These are phyloP conservation scores for Wickerhamiella kazuoi DNA, from an alignment of 805 yeast species.

Conservation along the genomic window DNA sequence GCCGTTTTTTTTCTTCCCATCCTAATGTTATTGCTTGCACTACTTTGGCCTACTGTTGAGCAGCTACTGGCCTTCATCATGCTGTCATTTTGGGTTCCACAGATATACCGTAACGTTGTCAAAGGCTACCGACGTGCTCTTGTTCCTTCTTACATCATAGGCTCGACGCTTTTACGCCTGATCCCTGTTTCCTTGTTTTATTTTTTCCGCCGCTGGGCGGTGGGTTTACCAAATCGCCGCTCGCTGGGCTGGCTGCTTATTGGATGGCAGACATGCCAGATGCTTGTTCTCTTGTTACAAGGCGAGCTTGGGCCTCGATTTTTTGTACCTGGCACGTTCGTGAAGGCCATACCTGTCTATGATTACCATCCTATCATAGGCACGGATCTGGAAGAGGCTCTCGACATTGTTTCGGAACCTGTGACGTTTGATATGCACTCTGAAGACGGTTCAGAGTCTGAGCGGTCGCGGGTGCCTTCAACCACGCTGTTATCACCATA, in stretches of 20 bases:
- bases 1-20: no score
- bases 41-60: constrained; percentile 40
- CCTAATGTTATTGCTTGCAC: constrained; percentile 59
- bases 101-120: constrained; percentile 56
- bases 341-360: constrained; percentile 51
- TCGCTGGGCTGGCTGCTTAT: constrained; percentile 29
- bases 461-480: no score
- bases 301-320: constrained; percentile 61
- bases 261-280: constrained; percentile 45
- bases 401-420: constrained; percentile 3
- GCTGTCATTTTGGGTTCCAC: constrained; percentile 79
- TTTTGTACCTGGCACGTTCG: constrained; percentile 53
- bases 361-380: constrained; percentile 60
- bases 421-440: neutral
- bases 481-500: no score
- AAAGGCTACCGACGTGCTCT: constrained; percentile 46
- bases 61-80: constrained; percentile 31
- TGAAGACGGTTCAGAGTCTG: neutral
- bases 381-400: constrained; percentile 40
- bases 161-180: constrained; percentile 44
- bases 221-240: constrained; percentile 48
- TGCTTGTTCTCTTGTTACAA: constrained; percentile 42
- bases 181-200: constrained; percentile 58
- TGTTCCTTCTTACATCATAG: constrained; percentile 57
- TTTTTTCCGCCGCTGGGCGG: constrained; percentile 43